phyloP scores from a whole-genome alignment of 352 stramenopile species.

The Paralagenidium karlingii region DNA sequence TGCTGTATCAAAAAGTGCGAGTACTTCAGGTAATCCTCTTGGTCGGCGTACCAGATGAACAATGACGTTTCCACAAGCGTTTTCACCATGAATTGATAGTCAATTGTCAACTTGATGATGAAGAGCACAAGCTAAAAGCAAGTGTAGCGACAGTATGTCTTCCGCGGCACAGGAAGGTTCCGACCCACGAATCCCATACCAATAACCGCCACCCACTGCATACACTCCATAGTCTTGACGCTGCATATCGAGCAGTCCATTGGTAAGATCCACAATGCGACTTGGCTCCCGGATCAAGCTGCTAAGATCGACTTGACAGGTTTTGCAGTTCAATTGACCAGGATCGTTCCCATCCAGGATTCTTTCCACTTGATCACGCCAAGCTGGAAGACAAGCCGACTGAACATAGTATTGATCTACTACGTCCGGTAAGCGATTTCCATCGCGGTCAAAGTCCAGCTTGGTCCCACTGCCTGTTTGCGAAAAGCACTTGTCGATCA shows the following conservation, averaged over 20 bases:
- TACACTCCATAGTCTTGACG: slow-evolving; percentile 46
- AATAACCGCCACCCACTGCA: slow-evolving; percentile 48
- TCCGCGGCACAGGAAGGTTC: slow-evolving; percentile 55
- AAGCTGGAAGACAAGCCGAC: slow-evolving; percentile 40
- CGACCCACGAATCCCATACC: slow-evolving; percentile 62
- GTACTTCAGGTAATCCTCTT: slow-evolving; percentile 58
- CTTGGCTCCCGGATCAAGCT: slow-evolving; percentile 54
- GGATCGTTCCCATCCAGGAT: slow-evolving; percentile 38
- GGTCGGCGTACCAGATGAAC: slow-evolving; percentile 75
- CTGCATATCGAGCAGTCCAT: slow-evolving; percentile 24
- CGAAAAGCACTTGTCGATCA: slow-evolving; percentile 48
- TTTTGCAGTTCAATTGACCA: slow-evolving; percentile 60
- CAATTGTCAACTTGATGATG: slow-evolving; percentile 61
- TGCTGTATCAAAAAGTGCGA: slow-evolving; percentile 77
- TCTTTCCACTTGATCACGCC: slow-evolving; percentile 22
- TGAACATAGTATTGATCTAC: slow-evolving; percentile 71
- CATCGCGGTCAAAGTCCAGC: slow-evolving; percentile 20
- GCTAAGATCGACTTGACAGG: slow-evolving; percentile 56
- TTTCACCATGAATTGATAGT: slow-evolving; percentile 83
- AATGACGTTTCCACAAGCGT: slow-evolving; percentile 70
- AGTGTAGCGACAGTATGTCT: slow-evolving; percentile 56
- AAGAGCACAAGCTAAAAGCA: slow-evolving; percentile 79
- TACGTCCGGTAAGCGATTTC: too few species aligned
- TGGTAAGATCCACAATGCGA: slow-evolving; percentile 30
- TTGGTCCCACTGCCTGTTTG: slow-evolving; percentile 27